Base-by-base conservation (phyloP, 1,284 basidiomycete genomes). In the Cryptococcus sp. region DNA sequence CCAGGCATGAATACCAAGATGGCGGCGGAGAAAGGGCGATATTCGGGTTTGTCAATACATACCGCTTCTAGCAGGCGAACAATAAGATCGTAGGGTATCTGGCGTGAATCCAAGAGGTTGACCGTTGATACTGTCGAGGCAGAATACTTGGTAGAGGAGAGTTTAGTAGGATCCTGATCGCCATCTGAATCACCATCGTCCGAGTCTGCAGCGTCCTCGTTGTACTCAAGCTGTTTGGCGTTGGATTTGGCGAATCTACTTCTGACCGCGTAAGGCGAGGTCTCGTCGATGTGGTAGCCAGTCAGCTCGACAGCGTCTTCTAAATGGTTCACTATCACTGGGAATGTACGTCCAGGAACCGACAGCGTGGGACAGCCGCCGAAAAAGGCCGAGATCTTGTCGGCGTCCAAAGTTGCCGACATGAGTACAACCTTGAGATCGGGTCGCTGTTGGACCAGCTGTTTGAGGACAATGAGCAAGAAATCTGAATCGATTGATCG, bases 401-500 rank as follows among this genome's bases (percentile, higher is more conserved):
- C 87, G 0, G 91, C 88, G 66, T 99, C 91, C 25, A 98, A 80
- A 0, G 96, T 99, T 0, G 96, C 96, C 22, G 92, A 97, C 96
- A 99, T 99, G 50, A 98, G 81, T 31, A 98, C 83, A 28, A 99
- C 83, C 75, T 90, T 94, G 46, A 99, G 79, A 63, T 94, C 85
- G 43, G 85, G 82, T 21, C 91, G 82, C 57, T 87, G 83, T 49
- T 82, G 76, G 43, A 98, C 73, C 19, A 98, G 77, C n/a, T 88
- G 86, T 75, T 92, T 93, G 52, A 99, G 80, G 9, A 98, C 91
- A 65, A 98, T 92, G 21, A 99, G 79, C 24, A 99, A 80, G 76
- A 98, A 99, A 74, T 98, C 96, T 0, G 91, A 93, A 70, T 99
- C 94, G 61, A 99, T 98, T 3, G 87, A 91, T 13, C 96, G 85